Base-by-base conservation (phyloP, 2,329 filamentous ascomycete genomes). In the Hypoxylon sp. region DNA sequence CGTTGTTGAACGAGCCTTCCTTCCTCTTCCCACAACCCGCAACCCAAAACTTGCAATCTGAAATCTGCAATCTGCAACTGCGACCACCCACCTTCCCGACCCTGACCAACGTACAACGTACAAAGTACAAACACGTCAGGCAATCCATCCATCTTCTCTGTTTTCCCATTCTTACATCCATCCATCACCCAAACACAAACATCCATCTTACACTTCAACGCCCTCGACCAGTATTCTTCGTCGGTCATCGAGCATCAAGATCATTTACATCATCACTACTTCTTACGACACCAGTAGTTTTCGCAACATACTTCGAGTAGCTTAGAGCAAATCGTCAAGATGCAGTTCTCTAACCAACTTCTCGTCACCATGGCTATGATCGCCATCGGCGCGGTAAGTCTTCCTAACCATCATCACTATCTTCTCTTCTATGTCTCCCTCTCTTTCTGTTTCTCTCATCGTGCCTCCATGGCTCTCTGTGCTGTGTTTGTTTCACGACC, bases 331-430 rank as follows among this genome's bases (percentile, higher is more conserved):
- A 37, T 50, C 64, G 50, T 71, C 73, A 75, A 62, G 65, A 77
- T 77, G 76, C 75, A 75, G 70, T 73, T 74, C 68, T 44, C 69
- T 68, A 75, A 77, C 39, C 39, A 44, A 67, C 42, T 52, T 57
- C n/a, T 75, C 56, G 48, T 70, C 35, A 52, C 73, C 62, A 52
- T 74, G 52, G 63, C 72, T 62, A 68, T 77, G 53, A 67, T 73
- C 62, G 61, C 67, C 32, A 42, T 73, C 27, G 74, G 72, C 69
- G 71, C 74, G 69, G 76, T 77, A 74, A 74, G 75, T 74, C 48
- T 32, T 10, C n/a, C 24, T 37, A 29, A 32, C 21, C 57, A 27
- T 35, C 29, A 32, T 47, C 21, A 17, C 35, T 32, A 54, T 8
- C n/a, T 51, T 13, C 19, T 53, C 5, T n/a, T 42, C 24, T 24